phyloP scores from a whole-genome alignment of 2,329 filamentous ascomycete genomes.

The Penicillium verrucosum region DNA sequence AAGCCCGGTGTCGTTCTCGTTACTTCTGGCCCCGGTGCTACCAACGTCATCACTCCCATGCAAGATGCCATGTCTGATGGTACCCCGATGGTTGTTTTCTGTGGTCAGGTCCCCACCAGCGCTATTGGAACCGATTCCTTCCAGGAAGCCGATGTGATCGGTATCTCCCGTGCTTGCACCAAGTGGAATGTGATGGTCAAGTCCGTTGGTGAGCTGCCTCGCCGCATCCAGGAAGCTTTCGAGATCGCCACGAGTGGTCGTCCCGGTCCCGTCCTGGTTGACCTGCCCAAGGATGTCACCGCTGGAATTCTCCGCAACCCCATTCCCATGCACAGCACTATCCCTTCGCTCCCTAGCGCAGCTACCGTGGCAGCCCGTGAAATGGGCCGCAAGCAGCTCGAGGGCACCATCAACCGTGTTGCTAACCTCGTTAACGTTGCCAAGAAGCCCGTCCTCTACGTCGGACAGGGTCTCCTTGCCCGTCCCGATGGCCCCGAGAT shows the following conservation, averaged over 20 bases:
- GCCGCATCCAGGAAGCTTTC: slow-evolving; percentile 95
- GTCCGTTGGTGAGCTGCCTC: slow-evolving; percentile 86
- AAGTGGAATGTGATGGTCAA: slow-evolving; percentile 99
- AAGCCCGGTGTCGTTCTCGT: slow-evolving; percentile 95
- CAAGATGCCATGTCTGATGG: slow-evolving; percentile 94
- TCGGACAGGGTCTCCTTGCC: slow-evolving; percentile 83
- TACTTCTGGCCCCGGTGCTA: slow-evolving; percentile 93
- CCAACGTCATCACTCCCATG: slow-evolving; percentile 94
- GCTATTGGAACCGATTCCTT: slow-evolving; percentile 95
- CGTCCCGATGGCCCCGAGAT: slow-evolving; percentile 74
- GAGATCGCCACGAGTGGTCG: slow-evolving; percentile 94
- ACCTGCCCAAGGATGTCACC: slow-evolving; percentile 94
- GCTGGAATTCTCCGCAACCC: slow-evolving; percentile 76
- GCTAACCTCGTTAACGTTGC: slow-evolving; percentile 79
- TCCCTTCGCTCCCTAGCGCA: slow-evolving; percentile 79
- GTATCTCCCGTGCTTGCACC: slow-evolving; percentile 90
- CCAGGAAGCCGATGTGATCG: slow-evolving; percentile 92
- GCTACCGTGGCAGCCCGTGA: slow-evolving; percentile 79
- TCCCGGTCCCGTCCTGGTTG: slow-evolving; percentile 90
- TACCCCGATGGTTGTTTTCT: slow-evolving; percentile 93
- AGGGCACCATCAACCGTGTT: slow-evolving; percentile 70
- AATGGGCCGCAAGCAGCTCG: slow-evolving; percentile 67
- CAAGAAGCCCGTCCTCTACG: slow-evolving; percentile 94
- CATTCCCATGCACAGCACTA: slow-evolving; percentile 71
- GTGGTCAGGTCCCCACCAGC: slow-evolving; percentile 83